Percentiles rank a stretch among this genome's conserved stretches.
These are phyloP conservation scores for Zygosaccharomyces pseudorouxii DNA, from an alignment of 805 yeast genomes.

Conservation along the genomic window DNA sequence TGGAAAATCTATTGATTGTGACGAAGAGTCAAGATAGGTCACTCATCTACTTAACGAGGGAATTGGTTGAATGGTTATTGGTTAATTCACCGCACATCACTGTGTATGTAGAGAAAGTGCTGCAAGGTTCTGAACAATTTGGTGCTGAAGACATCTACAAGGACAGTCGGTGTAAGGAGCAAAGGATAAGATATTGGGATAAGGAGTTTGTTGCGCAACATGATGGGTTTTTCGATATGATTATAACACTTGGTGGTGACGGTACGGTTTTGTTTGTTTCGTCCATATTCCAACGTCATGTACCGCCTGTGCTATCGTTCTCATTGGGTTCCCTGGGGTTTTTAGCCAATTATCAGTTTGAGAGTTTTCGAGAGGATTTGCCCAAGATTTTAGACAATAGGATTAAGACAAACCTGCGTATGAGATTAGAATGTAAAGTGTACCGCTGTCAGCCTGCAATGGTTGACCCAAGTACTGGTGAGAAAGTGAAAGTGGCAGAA, in stretches of 20 bases:
- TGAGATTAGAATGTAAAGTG: constrained; percentile 83
- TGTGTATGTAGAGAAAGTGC: constrained; percentile 70
- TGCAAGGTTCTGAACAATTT: constrained; percentile 60
- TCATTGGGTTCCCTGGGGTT: constrained; percentile 91
- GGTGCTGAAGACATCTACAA: constrained; percentile 48
- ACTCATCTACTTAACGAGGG: constrained; percentile 68
- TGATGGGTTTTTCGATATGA: constrained; percentile 59
- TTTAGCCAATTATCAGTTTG: constrained; percentile 79
- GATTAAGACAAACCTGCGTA: constrained; percentile 71
- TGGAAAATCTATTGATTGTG: constrained; percentile 69
- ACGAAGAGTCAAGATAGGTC: constrained; percentile 89
- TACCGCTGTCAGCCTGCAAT: constrained; percentile 39
- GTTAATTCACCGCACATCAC: constrained; percentile 36
- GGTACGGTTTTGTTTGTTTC: constrained; percentile 92
- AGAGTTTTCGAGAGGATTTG: constrained; percentile 59
- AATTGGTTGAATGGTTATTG: constrained; percentile 73
- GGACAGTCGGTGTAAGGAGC: constrained; percentile 43
- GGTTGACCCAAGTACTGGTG: constrained; percentile 41
- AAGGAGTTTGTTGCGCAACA: constrained; percentile 45
- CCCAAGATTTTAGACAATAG: constrained; percentile 60
- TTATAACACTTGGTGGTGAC: constrained; percentile 92
- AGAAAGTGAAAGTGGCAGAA: constrained; percentile 33
- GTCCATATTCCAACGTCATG: constrained; percentile 73
- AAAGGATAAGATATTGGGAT: constrained; percentile 59
- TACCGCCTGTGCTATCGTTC: constrained; percentile 89